phyloP scores from a whole-genome alignment of 1,284 basidiomycete genomes.

The Mycosarcoma mackinlayi region DNA sequence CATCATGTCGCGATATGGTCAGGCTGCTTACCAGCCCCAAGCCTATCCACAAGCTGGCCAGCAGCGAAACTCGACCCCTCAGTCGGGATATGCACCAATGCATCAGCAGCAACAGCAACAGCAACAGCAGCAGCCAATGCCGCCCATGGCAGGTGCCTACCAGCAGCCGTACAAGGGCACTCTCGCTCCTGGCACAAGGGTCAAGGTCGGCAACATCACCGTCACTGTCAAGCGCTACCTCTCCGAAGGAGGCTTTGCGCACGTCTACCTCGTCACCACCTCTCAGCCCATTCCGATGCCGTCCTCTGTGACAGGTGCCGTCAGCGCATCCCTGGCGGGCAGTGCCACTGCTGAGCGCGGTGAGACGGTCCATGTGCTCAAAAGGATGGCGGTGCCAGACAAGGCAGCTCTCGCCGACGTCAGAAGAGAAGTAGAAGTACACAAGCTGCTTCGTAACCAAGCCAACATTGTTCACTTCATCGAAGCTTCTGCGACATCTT shows the following conservation, averaged over 20 bases:
- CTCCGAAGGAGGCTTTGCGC: constrained; percentile 96
- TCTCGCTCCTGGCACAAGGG: constrained; percentile 78
- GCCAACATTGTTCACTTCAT: constrained; percentile 93
- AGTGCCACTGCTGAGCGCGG: constrained; percentile 41
- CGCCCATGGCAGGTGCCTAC: constrained; percentile 22
- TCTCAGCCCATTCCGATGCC: constrained; percentile 76
- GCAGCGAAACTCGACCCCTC: constrained; percentile 10
- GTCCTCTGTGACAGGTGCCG: constrained; percentile 36
- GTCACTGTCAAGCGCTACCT: constrained; percentile 91
- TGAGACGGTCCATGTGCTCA: constrained; percentile 90
- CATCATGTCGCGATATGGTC: constrained; percentile 47
- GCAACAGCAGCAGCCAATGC: constrained; percentile 24
- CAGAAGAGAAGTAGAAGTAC: constrained; percentile 96
- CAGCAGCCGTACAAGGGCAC: constrained; percentile 51
- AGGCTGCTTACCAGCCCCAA: constrained; percentile 19
- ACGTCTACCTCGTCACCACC: constrained; percentile 94
- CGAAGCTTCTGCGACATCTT: constrained; percentile 76
- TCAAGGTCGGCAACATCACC: constrained; percentile 86
- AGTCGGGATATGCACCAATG: constrained; percentile 22
- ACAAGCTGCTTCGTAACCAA: constrained; percentile 88
- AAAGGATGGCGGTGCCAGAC: constrained; percentile 92
- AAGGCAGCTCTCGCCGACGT: constrained; percentile 92
- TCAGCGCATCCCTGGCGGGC: constrained; percentile 33
- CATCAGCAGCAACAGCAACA: constrained; percentile 27
- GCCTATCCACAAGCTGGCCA: constrained; percentile 18